Percentiles rank a stretch among this genome's conserved stretches.
Conservation (phyloP, 305 asterid species). For the Fraxinus ornus region DNA sequence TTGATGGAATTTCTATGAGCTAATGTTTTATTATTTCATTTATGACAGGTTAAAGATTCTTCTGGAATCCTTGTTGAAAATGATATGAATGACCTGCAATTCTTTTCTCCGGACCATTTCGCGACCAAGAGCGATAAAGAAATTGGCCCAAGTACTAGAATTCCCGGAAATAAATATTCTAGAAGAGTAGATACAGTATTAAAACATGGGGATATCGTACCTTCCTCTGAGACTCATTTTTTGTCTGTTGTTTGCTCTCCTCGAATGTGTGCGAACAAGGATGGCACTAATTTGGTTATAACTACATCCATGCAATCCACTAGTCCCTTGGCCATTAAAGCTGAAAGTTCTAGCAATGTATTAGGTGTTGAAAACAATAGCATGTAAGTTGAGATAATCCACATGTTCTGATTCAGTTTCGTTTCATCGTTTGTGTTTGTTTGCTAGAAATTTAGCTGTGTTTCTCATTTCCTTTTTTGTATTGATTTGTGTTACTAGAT, state of each 20-base stretch:
- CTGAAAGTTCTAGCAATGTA: constrained; percentile 53
- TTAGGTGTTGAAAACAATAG: constrained; percentile 47
- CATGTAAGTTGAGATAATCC: constrained; percentile 55
- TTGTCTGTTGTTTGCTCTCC: constrained; percentile 59
- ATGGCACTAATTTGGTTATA: constrained; percentile 48
- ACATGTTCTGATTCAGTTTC: constrained; percentile 6
- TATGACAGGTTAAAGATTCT: constrained; percentile 50
- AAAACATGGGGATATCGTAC: constrained; percentile 33
- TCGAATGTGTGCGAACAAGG: constrained; percentile 49
- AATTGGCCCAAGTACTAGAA: constrained; percentile 39
- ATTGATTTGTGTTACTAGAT: constrained; percentile 33
- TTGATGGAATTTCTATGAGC: not conserved
- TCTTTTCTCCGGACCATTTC: constrained; percentile 66
- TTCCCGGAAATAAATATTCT: constrained; percentile 38
- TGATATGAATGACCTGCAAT: constrained; percentile 44
- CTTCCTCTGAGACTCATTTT: constrained; percentile 46
- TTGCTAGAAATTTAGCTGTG: constrained; percentile 2
- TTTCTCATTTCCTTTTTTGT: constrained; percentile 14
- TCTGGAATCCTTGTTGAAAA: constrained; percentile 64
- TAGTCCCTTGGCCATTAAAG: constrained; percentile 50
- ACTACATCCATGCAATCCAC: constrained; percentile 45
- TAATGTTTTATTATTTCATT: constrained; percentile 21
- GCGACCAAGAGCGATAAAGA: constrained; percentile 48
- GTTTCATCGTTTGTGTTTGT: not conserved
- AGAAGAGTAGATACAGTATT: constrained; percentile 46